phyloP scores from a whole-genome alignment of 2,329 filamentous ascomycete genomes.

The Sordariomycetes sp. region DNA sequence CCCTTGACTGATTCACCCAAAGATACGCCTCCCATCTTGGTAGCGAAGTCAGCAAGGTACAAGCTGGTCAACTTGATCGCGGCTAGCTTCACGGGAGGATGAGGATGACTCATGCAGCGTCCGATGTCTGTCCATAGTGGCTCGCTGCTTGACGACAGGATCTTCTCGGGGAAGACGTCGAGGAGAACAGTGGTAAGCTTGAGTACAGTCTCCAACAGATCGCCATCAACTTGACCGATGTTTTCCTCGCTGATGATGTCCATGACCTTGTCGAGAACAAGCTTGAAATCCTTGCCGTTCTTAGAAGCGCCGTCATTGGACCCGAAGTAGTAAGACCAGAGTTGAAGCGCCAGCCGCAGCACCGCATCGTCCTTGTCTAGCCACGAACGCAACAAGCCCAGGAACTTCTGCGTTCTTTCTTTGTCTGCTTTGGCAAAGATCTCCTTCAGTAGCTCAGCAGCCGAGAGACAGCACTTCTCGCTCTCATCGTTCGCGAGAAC shows the following conservation, averaged over 20 bases:
- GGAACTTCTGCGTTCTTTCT: constrained; percentile 61
- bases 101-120: constrained; percentile 60
- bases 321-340: constrained; percentile 78
- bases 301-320: constrained; percentile 47
- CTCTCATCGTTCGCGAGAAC: constrained; percentile 84
- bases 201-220: constrained; percentile 66
- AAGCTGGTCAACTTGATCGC: constrained; percentile 64
- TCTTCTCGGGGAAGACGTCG: constrained; percentile 52
- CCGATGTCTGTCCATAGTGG: constrained; percentile 65
- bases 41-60: constrained; percentile 75
- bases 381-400: constrained; percentile 66
- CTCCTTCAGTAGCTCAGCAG: constrained; percentile 69
- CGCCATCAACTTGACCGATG: constrained; percentile 48
- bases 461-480: constrained; percentile 74
- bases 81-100: constrained; percentile 67
- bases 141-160: constrained; percentile 50
- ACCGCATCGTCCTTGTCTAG: constrained; percentile 64
- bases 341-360: constrained; percentile 65
- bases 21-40: constrained; percentile 39
- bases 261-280: constrained; percentile 47
- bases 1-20: constrained; percentile 53
- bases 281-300: constrained; percentile 58
- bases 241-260: constrained; percentile 46
- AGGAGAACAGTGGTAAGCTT: constrained; percentile 60
- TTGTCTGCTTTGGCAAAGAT: constrained; percentile 71